These are phyloP conservation scores for Pythium rishiriense DNA, from an alignment of 352 stramenopile species.

Conservation along the genomic window DNA sequence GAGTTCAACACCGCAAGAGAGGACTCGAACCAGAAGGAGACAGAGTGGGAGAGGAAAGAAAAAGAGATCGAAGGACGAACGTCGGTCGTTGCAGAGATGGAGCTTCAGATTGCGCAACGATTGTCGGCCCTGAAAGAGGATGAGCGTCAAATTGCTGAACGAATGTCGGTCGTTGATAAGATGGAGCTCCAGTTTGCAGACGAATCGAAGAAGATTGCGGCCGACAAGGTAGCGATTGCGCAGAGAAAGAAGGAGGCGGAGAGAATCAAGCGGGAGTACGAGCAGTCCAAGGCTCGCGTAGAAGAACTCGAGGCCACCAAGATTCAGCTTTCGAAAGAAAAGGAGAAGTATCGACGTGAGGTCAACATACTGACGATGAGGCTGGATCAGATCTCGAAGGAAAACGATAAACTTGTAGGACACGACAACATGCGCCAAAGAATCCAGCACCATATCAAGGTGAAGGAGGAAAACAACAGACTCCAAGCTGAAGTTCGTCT, in stretches of 20 bases:
- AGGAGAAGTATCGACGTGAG: slow-evolving; percentile 50
- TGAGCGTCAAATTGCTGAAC: no score
- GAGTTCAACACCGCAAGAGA: slow-evolving; percentile 8
- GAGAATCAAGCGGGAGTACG: slow-evolving; percentile 23
- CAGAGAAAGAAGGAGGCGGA: slow-evolving; percentile 20
- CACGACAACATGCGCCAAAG: slow-evolving; percentile 81
- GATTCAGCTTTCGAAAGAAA: slow-evolving; percentile 49
- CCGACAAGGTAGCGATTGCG: slow-evolving; percentile 24
- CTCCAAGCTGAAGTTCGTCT: slow-evolving; percentile 66
- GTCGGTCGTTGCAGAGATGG: slow-evolving; percentile 22
- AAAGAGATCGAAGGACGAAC: slow-evolving; percentile 20
- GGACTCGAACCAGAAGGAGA: slow-evolving; percentile 14
- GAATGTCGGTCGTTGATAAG: no score
- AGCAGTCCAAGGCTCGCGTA: slow-evolving; percentile 15
- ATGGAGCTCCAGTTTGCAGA: slow-evolving; percentile 26
- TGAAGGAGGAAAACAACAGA: slow-evolving; percentile 85
- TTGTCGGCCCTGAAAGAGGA: no score
- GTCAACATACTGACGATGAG: slow-evolving; percentile 18
- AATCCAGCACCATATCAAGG: slow-evolving; percentile 80
- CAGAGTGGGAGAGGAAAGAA: slow-evolving; percentile 19
- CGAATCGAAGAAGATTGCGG: slow-evolving; percentile 20
- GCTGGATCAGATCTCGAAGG: slow-evolving; percentile 42
- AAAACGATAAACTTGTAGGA: slow-evolving; percentile 75
- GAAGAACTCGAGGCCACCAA: slow-evolving; percentile 28
- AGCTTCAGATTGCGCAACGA: slow-evolving; percentile 22